Base-by-base conservation (phyloP, 192 early-diverging fungal species). In the Funneliformis geosporum region DNA sequence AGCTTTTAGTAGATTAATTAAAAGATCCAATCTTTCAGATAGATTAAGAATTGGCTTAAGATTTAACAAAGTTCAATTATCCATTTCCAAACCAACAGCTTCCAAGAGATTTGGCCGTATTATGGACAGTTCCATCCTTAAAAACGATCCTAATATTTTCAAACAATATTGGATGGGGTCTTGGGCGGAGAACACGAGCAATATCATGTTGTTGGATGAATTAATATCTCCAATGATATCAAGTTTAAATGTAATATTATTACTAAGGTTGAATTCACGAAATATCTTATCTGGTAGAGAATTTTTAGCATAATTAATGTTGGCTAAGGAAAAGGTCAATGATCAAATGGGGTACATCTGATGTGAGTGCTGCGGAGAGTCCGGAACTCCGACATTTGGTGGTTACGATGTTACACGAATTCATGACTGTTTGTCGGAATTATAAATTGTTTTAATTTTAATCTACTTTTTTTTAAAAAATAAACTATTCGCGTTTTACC, bases 71-170 rank as follows among this genome's bases (percentile, higher is more conserved):
- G 4, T 55, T 21, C 47, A 55, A 55, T 55, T 55, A 5, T 18
- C 47, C 47, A 55, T 55, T 55, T 55, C 47, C 47, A 55, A 55
- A 55, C 14, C 14, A 12, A 55, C 14, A 55, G 5, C 11, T 18
- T 16, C 47, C 47, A 55, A 55, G 18, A 55, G 47, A 55, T 21
- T 55, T 55, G 6, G 18, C 18, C 16, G 5, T 16, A 27, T 27
- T 39, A 27, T 67, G 65, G 65, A 5, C 14, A 38, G 28, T 23
- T 27, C 1, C 5, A 67, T 67, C 28, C 65, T 67, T 39, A 38
- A 27, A 67, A 67, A 67, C 4, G 65, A 67, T 67, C 65, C 18
- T 23, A 67, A 28, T 67, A 67, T 67, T 67, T 67, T 67, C 65
- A 67, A 67, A 67, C 12, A 2, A 38, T 67, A 14, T 67, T 67